These are phyloP conservation scores for Tuber borchii DNA, from an alignment of 495 filamentous ascomycete species.

Conservation along the genomic window DNA sequence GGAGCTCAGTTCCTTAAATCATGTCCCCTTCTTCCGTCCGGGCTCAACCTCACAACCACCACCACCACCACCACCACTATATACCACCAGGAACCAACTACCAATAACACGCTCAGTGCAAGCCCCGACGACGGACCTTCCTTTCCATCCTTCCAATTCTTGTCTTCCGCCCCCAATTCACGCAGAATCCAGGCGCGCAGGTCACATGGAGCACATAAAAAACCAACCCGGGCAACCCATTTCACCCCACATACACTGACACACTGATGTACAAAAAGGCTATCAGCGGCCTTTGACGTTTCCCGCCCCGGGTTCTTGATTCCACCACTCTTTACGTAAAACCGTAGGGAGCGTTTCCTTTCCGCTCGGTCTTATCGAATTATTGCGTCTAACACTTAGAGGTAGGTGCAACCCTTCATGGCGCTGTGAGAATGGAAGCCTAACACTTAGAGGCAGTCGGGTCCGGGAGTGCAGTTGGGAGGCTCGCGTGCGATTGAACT, in stretches of 20 bases:
- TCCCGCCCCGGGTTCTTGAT: not conserved
- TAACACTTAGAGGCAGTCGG: conserved; percentile 37
- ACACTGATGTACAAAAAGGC: not conserved
- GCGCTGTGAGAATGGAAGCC: conserved; percentile 16
- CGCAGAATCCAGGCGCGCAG: not conserved
- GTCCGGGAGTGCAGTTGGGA: conserved; percentile 16
- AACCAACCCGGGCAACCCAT: not conserved
- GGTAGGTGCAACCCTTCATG: conserved; percentile 11
- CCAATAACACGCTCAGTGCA: not conserved
- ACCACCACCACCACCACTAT: not conserved
- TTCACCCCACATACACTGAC: not conserved
- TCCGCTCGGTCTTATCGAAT: not conserved
- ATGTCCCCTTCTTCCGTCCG: not conserved
- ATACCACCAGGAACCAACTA: not conserved
- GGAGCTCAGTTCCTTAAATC: not conserved
- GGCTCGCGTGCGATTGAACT: conserved; percentile 37
- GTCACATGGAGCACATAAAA: not conserved
- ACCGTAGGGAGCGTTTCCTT: not conserved
- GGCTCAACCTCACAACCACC: not conserved
- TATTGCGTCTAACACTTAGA: conserved; percentile 18
- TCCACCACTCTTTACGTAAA: not conserved
- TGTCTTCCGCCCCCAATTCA: not conserved
- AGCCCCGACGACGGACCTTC: not conserved
- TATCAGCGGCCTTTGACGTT: not conserved
- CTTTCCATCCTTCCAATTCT: not conserved